These are phyloP conservation scores for Venustampulla echinocandica DNA, from an alignment of 495 filamentous ascomycete species.

Conservation along the genomic window DNA sequence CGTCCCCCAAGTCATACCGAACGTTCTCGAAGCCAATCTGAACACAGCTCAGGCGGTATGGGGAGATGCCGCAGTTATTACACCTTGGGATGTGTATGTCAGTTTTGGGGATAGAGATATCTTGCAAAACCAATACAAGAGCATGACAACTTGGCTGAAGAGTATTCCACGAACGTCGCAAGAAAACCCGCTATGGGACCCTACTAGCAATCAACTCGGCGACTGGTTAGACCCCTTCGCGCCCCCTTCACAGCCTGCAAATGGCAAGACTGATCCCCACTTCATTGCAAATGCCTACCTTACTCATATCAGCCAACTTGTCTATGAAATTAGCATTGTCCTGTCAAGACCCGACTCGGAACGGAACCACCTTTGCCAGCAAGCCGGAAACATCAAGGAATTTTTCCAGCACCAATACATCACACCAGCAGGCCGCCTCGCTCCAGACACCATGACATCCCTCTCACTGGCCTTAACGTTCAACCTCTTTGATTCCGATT, in stretches of 20 bases:
- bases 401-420: slow-evolving; percentile 37
- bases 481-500: slow-evolving; percentile 29
- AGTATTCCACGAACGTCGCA: slow-evolving; percentile 34
- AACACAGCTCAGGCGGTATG: slow-evolving; percentile 34
- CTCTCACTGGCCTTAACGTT: slow-evolving; percentile 37
- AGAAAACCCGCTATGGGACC: slow-evolving; percentile 33
- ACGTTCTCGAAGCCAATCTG: slow-evolving; percentile 5
- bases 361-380: not conserved
- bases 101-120: slow-evolving; percentile 34
- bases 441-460: slow-evolving; percentile 41
- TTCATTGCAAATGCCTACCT: slow-evolving; percentile 46
- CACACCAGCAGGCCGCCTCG: slow-evolving; percentile 27
- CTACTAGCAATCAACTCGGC: slow-evolving; percentile 32
- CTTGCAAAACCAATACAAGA: slow-evolving; percentile 33
- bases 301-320: slow-evolving; percentile 34
- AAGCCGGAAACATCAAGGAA: not conserved
- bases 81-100: slow-evolving; percentile 36
- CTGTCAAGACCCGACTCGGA: slow-evolving; percentile 18
- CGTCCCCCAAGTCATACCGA: slow-evolving; percentile 11
- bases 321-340: slow-evolving; percentile 25
- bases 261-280: slow-evolving; percentile 30
- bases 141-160: slow-evolving; percentile 40
- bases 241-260: slow-evolving; percentile 32
- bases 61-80: slow-evolving; percentile 38
- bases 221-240: slow-evolving; percentile 48